Base-by-base conservation (phyloP, 768 basidiomycete species). In the Panaeolus cyanescens region DNA sequence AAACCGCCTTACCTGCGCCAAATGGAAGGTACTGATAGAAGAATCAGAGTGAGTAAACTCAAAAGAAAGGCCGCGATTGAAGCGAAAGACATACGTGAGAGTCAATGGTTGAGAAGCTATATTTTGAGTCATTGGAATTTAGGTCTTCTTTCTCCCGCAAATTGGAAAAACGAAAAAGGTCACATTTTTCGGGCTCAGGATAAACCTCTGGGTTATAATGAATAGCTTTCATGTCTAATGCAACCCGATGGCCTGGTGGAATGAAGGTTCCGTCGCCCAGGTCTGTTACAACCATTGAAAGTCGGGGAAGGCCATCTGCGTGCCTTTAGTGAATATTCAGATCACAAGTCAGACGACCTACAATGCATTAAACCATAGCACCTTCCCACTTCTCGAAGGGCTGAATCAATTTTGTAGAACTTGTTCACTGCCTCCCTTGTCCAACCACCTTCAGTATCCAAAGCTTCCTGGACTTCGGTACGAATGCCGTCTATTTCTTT, bases 131-230 rank as follows among this genome's bases (percentile, higher is more conserved):
- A 17, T 40, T 25, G 15, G 6, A 22, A 30, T 71, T 72, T 30
- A 40, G 56, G 19, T 67, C 72, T 59, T 73, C 71, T 34, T 61
- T 33, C 15, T 67, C 68, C 58, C 74, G 70, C 54, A 77, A 55
- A 34, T 76, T 76, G 25, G 74, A 72, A 58, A 78, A 78, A 28
- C 76, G 72, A 59, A 77, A 76, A 12, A 76, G 62, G 56, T 76
- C 75, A 59, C 72, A 78, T 20, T 62, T 64, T n/a, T 73, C 55
- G 17, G 76, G 73, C 40, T 77, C 70, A 32, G 73, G 68, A 62
- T 78, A 77, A n/a, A 71, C 62, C 19, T 72, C 60, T 36, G 76
- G 67, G 59, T 79, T 68, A 59, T 68, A 75, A 64, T 77, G 75
- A 25, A 77, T 66, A 7, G 71, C 70, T 55, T 70, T 72, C 69